Evolutionary conservation across 352 stramenopile genomes (phyloP).

Genomic region (Pythium dissimile): DNA sequence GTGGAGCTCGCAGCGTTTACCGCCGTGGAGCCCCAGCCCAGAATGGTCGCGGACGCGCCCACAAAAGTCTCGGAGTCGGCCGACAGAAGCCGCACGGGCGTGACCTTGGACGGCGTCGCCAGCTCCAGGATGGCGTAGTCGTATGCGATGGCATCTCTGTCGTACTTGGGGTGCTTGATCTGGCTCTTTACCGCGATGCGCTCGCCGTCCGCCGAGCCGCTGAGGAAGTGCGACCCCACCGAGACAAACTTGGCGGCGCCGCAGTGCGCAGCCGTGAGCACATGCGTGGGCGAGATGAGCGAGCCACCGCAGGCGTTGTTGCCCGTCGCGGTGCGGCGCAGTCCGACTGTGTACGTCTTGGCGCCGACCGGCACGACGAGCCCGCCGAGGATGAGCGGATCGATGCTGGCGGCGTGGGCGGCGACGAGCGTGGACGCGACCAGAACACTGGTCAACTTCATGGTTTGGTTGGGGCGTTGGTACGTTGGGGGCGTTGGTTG

Average conservation of each 20-base stretch:
- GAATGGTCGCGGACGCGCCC: not conserved
- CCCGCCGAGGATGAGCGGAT: too few species aligned
- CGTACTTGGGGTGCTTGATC: not conserved
- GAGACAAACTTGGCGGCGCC: not conserved
- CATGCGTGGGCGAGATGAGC: not conserved
- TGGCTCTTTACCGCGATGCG: not conserved
- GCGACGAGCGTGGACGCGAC: not conserved
- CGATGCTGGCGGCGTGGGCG: too few species aligned
- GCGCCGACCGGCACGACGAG: conserved; percentile 31
- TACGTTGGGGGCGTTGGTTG: too few species aligned
- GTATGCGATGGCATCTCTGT: too few species aligned
- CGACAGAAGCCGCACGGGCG: not conserved
- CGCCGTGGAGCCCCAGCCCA: not conserved
- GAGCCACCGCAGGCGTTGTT: not conserved
- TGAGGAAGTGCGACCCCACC: not conserved
- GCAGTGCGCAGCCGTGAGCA: not conserved
- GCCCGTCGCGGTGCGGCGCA: conserved; percentile 30
- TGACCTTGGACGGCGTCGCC: not conserved
- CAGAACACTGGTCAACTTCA: not conserved
- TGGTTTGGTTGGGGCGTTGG: too few species aligned
- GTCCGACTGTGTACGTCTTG: conserved; percentile 44
- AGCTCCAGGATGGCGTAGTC: too few species aligned
- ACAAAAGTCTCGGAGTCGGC: not conserved
- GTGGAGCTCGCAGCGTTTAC: not conserved
- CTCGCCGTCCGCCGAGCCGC: not conserved